Base-by-base conservation (phyloP, 148 eudicot genomes). In the Linanthus parryae region DNA sequence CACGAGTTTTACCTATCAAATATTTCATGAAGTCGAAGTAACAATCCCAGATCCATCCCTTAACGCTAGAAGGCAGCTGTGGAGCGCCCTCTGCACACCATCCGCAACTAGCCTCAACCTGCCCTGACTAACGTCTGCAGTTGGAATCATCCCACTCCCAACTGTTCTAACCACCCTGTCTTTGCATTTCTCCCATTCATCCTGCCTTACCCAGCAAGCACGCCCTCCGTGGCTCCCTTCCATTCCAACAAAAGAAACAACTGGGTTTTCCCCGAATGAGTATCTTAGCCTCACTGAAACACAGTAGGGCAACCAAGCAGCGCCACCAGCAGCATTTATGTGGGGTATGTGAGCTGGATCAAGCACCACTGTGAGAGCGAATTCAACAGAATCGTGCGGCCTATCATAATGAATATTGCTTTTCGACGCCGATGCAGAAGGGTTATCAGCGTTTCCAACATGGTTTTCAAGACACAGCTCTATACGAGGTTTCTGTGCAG, bases 191-290 rank as follows among this genome's bases (percentile, higher is more conserved):
- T 84, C 96, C 99, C 99, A 92, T 43, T 92, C 96, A 42, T 84
- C 91, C 41, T 49, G 52, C 48, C 79, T 67, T 47, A 71, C 51
- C 96, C 99, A 92, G 65, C 95, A 92, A 25, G 96, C 83, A 13
- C 88, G 78, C 4, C 96, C 96, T 17, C 99, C 99, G 42, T 92
- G 99, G 82, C 99, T 92, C 39, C 99, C 96, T 65, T 92, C 96
- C 99, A 92, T 92, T 26, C 85, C 88, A 33, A 92, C 61, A 59
- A 88, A 92, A 23, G 76, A 40, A 17, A 92, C 85, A 30, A 36
- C 70, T 1, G 76, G 77, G 28, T 66, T 88, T 40, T 92, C 96
- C 22, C 85, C 82, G 54, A 88, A 92, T 8, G 67, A 71, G 58
- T 88, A 92, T 68, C 83, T 75, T 57, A 92, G 69, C 70, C 91